Percentiles rank a stretch among this genome's conserved stretches.
Conservation (phyloP, 345 rosid species). For the Eucalyptus grandis region DNA sequence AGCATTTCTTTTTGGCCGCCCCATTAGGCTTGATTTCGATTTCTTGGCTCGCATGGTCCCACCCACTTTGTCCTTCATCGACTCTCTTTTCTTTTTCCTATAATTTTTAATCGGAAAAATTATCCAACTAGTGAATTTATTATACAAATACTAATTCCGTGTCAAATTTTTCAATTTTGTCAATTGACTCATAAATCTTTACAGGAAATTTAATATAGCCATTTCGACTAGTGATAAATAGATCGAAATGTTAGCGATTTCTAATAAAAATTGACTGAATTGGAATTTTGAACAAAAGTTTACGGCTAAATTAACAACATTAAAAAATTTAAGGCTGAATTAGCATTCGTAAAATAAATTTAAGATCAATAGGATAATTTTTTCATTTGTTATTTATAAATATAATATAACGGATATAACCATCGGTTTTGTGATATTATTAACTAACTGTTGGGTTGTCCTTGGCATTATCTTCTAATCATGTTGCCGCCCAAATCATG, state of each 20-base stretch:
- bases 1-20: background rate
- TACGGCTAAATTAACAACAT: fast-evolving
- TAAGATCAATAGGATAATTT: background rate
- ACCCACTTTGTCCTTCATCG: background rate
- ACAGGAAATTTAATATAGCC: fast-evolving
- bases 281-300: background rate
- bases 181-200: fast-evolving
- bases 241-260: fast-evolving
- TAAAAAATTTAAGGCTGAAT: background rate
- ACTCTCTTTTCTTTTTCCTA: background rate
- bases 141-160: fast-evolving
- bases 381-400: background rate
- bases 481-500: background rate
- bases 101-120: fast-evolving
- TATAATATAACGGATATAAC: background rate
- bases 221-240: fast-evolving
- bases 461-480: background rate
- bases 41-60: background rate
- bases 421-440: background rate
- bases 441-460: background rate
- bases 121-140: background rate
- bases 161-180: background rate
- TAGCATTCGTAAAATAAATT: background rate
- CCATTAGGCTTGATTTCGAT: background rate
- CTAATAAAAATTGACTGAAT: fast-evolving